These are phyloP conservation scores for Dendryphion nanum DNA, from an alignment of 2,329 filamentous ascomycete species.

Conservation along the genomic window DNA sequence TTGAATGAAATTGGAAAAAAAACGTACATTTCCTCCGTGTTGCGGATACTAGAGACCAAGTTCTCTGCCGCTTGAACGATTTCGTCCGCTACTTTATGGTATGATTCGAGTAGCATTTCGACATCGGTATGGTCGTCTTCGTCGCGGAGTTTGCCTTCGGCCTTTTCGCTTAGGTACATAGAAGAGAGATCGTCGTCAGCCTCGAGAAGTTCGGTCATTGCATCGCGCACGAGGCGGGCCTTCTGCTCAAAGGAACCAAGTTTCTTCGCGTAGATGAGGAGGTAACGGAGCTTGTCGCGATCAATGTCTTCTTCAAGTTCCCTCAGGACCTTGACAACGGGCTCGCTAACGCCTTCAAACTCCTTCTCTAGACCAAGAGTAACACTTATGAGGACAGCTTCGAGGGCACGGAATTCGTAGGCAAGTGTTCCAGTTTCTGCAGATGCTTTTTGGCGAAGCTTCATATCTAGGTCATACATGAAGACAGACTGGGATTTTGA, in stretches of 20 bases:
- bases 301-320: conserved; percentile 97
- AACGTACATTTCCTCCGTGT: conserved; percentile 94
- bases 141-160: conserved; percentile 67
- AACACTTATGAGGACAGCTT: conserved; percentile 91
- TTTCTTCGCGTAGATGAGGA: conserved; percentile 93
- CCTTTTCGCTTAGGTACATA: conserved; percentile 95
- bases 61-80: conserved; percentile 95
- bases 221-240: conserved; percentile 87
- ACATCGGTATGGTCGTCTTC: conserved; percentile 93
- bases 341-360: conserved; percentile 89
- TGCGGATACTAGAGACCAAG: conserved; percentile 89
- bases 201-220: conserved; percentile 91
- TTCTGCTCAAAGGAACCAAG: conserved; percentile 98
- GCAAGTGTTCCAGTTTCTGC: conserved; percentile 60
- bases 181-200: conserved; percentile 91
- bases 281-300: conserved; percentile 82
- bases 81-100: conserved; percentile 96
- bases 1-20: not conserved
- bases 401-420: conserved; percentile 94
- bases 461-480: conserved; percentile 95
- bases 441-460: conserved; percentile 75
- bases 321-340: conserved; percentile 81
- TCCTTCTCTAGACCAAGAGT: conserved; percentile 90
- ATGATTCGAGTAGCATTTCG: conserved; percentile 94
- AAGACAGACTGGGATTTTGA: conserved; percentile 95